Conservation (phyloP, 2,329 filamentous ascomycete genomes). For the Trichoderma guizhouense region DNA sequence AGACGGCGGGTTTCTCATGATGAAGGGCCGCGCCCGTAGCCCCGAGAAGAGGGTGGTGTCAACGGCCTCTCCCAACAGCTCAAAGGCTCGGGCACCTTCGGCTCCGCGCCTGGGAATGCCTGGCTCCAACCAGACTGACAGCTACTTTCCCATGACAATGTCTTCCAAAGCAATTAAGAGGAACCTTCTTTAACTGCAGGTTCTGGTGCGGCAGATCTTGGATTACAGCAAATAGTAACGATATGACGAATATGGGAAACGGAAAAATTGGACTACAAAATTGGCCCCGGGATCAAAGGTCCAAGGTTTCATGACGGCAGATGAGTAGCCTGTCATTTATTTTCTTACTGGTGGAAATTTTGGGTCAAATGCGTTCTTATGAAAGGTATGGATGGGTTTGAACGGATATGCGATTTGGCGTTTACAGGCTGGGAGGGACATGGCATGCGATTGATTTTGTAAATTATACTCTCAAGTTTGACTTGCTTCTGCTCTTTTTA, state of each 20-base stretch:
- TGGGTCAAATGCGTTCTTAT: neutral
- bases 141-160: slow-evolving; percentile 41
- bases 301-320: neutral
- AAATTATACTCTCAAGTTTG: neutral
- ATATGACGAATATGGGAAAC: neutral
- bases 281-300: neutral
- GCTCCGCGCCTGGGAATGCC: slow-evolving; percentile 30
- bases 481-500: neutral
- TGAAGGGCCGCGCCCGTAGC: slow-evolving; percentile 39
- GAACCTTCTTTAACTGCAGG: neutral
- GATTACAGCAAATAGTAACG: neutral
- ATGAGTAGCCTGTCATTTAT: neutral
- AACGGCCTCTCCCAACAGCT: slow-evolving; percentile 44
- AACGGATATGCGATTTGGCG: slow-evolving; percentile 7
- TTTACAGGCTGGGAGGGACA: neutral
- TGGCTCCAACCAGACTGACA: slow-evolving; percentile 32
- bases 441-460: neutral
- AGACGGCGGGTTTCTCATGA: slow-evolving; percentile 43
- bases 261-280: neutral
- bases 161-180: slow-evolving; percentile 35
- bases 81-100: slow-evolving; percentile 48
- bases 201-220: neutral
- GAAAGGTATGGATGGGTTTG: neutral
- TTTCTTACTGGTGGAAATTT: neutral
- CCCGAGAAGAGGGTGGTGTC: slow-evolving; percentile 26